These are phyloP conservation scores for Priceomyces fermenticarens DNA, from an alignment of 805 yeast genomes.

Conservation along the genomic window DNA sequence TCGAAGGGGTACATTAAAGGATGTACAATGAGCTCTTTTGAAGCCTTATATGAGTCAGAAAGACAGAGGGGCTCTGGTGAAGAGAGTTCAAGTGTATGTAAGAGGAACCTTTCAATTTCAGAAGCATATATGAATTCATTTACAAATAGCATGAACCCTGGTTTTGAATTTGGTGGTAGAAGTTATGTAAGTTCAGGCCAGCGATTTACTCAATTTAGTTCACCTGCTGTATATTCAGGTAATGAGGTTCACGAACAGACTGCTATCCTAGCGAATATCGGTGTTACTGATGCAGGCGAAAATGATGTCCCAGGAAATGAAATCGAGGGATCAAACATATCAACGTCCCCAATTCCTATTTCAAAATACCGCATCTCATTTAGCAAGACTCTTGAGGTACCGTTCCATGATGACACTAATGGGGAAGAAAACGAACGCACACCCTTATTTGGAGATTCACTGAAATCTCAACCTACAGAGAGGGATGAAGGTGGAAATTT, in stretches of 20 bases:
- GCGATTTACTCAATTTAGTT: constrained; percentile 18
- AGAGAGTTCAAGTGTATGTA: not conserved
- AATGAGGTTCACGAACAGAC: constrained; percentile 54
- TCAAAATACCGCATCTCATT: not conserved
- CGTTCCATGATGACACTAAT: not conserved
- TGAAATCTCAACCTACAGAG: constrained; percentile 1
- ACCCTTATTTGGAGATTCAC: constrained; percentile 3
- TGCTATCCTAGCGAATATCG: constrained; percentile 55
- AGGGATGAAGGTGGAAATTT: not conserved
- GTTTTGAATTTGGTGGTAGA: constrained; percentile 41
- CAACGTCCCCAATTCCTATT: constrained; percentile 22
- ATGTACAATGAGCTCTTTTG: constrained; percentile 1
- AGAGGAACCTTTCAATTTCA: constrained; percentile 13
- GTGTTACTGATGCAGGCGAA: constrained; percentile 39
- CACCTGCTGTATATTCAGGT: constrained; percentile 49
- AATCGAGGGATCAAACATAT: not conserved
- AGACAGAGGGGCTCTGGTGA: too few relatives aligned
- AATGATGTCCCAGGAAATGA: not conserved
- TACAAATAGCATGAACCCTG: constrained; percentile 16
- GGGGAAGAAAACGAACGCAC: not conserved
- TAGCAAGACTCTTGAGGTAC: constrained; percentile 3
- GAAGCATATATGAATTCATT: constrained; percentile 17
- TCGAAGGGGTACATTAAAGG: too few relatives aligned
- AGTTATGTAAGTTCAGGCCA: constrained; percentile 36
- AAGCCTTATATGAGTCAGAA: not conserved